phyloP scores from a whole-genome alignment of 1,284 basidiomycete genomes.

The Cystobasidium pallidum region DNA sequence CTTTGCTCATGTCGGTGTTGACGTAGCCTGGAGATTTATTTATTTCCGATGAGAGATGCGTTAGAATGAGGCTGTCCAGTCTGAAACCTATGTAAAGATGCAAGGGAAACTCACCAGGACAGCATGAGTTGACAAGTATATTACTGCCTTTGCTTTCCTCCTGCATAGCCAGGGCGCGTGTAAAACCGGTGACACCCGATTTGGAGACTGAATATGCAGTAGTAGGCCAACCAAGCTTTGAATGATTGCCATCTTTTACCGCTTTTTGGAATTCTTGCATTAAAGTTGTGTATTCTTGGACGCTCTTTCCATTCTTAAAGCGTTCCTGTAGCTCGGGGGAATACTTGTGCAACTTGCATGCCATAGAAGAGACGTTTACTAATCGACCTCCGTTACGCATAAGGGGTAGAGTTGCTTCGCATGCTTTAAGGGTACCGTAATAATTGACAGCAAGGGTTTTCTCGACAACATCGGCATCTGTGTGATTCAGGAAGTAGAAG shows the following conservation, averaged over 20 bases:
- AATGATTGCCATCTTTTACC: slow-evolving; percentile 50
- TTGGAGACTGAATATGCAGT: slow-evolving; percentile 53
- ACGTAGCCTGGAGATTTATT: slow-evolving; percentile 47
- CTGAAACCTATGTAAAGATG: background rate
- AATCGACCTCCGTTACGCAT: slow-evolving; percentile 50
- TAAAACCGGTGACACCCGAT: slow-evolving; percentile 49
- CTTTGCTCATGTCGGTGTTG: slow-evolving; percentile 53
- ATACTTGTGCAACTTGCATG: slow-evolving; percentile 51
- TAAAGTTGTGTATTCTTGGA: slow-evolving; percentile 46
- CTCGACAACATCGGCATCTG: slow-evolving; percentile 52
- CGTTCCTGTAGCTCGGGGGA: slow-evolving; percentile 46
- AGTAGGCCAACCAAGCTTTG: slow-evolving; percentile 54
- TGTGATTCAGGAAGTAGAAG: background rate
- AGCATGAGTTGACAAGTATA: slow-evolving; percentile 52
- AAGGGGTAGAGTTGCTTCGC: slow-evolving; percentile 50
- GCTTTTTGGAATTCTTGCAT: slow-evolving; percentile 50
- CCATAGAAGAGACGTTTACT: slow-evolving; percentile 52
- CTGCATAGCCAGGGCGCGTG: slow-evolving; percentile 49
- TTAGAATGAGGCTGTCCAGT: too few species aligned
- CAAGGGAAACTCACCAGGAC: slow-evolving; percentile 48
- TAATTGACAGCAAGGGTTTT: slow-evolving; percentile 54
- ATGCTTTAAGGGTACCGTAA: slow-evolving; percentile 47
- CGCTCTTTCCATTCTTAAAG: slow-evolving; percentile 47
- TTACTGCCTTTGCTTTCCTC: slow-evolving; percentile 47
- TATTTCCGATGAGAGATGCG: background rate